Conservation (phyloP, 1,139 yeast genomes). For the Saccharomyces hybrid region DNA sequence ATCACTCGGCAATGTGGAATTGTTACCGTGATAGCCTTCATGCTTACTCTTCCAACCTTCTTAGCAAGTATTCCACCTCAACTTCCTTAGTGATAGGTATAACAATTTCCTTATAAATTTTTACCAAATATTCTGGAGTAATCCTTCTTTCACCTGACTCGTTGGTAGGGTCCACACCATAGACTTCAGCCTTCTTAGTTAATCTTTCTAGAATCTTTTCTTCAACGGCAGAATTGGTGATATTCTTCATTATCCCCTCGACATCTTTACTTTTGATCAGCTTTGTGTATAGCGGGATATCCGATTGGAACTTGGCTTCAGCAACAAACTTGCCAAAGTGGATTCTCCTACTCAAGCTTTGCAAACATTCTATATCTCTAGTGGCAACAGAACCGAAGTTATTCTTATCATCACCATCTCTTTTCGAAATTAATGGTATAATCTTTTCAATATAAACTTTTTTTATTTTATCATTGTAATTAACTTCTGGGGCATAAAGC, state of each 20-base stretch:
- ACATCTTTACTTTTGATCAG: constrained; percentile 61
- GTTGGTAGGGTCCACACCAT: constrained; percentile 83
- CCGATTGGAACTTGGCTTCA: constrained; percentile 77
- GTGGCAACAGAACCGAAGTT: constrained; percentile 83
- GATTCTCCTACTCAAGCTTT: constrained; percentile 84
- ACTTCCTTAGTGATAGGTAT: constrained; percentile 93
- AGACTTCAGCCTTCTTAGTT: constrained; percentile 69
- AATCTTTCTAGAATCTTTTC: constrained; percentile 72
- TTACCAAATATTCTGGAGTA: constrained; percentile 71
- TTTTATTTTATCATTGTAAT: constrained; percentile 65
- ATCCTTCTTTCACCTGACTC: constrained; percentile 68
- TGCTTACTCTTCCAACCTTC: constrained; percentile 53
- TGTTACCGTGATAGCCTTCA: not conserved
- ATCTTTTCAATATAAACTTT: constrained; percentile 60
- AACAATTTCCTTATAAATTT: constrained; percentile 76
- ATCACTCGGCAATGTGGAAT: not conserved
- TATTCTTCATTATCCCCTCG: constrained; percentile 67
- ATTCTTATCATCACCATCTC: constrained; percentile 69
- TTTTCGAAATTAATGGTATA: constrained; percentile 66
- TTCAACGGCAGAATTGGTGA: constrained; percentile 84
- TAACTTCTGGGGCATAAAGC: constrained; percentile 62
- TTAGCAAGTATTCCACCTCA: constrained; percentile 80
- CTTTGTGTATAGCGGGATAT: constrained; percentile 54
- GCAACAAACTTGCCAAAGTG: constrained; percentile 98
- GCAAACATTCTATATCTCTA: constrained; percentile 79